Conservation (phyloP, 2,329 filamentous ascomycete genomes). For the Claviceps digitariae region DNA sequence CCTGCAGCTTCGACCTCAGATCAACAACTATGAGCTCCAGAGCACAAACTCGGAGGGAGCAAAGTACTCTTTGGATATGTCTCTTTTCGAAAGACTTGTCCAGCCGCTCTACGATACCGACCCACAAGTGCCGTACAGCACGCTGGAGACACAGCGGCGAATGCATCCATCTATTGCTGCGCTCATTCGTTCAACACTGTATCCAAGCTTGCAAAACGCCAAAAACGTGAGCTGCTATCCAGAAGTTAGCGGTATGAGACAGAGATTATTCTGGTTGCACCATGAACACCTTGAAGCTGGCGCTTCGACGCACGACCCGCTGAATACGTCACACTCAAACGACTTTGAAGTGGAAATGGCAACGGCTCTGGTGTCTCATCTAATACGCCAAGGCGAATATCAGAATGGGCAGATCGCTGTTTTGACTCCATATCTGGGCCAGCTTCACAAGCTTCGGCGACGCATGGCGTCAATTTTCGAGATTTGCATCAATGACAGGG, state of each 20-base stretch:
- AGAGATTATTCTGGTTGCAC: slow-evolving; percentile 48
- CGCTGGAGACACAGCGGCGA: slow-evolving; percentile 44
- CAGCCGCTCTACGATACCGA: slow-evolving; percentile 17
- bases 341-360: slow-evolving; percentile 51
- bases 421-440: slow-evolving; percentile 51
- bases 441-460: slow-evolving; percentile 36
- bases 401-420: slow-evolving; percentile 50
- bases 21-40: slow-evolving; percentile 40
- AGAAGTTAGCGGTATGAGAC: slow-evolving; percentile 37
- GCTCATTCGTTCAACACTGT: slow-evolving; percentile 44
- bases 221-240: slow-evolving; percentile 24
- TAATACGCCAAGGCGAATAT: slow-evolving; percentile 53
- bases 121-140: slow-evolving; percentile 16
- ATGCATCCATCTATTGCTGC: slow-evolving; percentile 51
- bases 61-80: slow-evolving; percentile 42
- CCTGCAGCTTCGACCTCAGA: slow-evolving; percentile 44
- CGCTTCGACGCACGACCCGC: slow-evolving; percentile 15
- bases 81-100: slow-evolving; percentile 47
- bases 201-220: slow-evolving; percentile 41
- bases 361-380: slow-evolving; percentile 46
- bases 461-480: slow-evolving; percentile 36
- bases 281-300: slow-evolving; percentile 35
- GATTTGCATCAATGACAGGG: slow-evolving; percentile 50
- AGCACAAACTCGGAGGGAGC: slow-evolving; percentile 32
- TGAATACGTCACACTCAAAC: slow-evolving; percentile 38